A percentile compares a stretch with the other conserved stretches of the same genome.
Evolutionary conservation across 257 asterid genomes (phyloP).

Genomic region (Scutellaria minor): DNA sequence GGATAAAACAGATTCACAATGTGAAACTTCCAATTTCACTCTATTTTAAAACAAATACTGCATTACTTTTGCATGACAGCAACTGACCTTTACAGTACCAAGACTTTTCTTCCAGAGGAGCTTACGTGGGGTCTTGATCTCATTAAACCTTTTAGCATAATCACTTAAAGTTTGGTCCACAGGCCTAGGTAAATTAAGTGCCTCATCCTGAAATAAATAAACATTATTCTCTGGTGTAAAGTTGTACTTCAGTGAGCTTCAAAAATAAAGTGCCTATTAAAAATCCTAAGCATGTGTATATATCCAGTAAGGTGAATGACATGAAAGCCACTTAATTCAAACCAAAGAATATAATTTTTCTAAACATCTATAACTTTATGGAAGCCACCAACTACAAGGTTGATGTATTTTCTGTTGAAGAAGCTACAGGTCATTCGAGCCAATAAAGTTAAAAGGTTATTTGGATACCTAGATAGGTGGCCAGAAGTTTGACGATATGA

Average conservation of each 20-base stretch:
- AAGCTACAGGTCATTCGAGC: slow-evolving; percentile 21
- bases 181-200: slow-evolving; percentile 67
- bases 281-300: slow-evolving; percentile 1
- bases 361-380: slow-evolving; percentile 3
- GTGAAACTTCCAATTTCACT: slow-evolving; percentile 23
- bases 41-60: background rate
- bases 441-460: slow-evolving; percentile 28
- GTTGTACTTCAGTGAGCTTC: slow-evolving; percentile 28
- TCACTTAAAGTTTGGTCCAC: slow-evolving; percentile 76
- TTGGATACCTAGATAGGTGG: slow-evolving; percentile 92
- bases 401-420: background rate
- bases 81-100: slow-evolving; percentile 94
- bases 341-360: slow-evolving; percentile 4
- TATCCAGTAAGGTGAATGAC: slow-evolving; percentile 4
- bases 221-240: slow-evolving; percentile 23
- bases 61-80: slow-evolving; percentile 29
- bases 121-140: slow-evolving; percentile 97
- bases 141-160: slow-evolving; percentile 80
- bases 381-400: slow-evolving; percentile 14
- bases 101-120: slow-evolving; percentile 95
- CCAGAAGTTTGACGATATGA: slow-evolving; percentile 96
- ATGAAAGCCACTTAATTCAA: background rate
- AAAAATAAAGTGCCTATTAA: slow-evolving; percentile 9
- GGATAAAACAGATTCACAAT: background rate
- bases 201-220: slow-evolving; percentile 73